Percentiles rank a stretch among this genome's conserved stretches.
Conservation (phyloP, 352 stramenopile species). For the Phytophthora megakarya region DNA sequence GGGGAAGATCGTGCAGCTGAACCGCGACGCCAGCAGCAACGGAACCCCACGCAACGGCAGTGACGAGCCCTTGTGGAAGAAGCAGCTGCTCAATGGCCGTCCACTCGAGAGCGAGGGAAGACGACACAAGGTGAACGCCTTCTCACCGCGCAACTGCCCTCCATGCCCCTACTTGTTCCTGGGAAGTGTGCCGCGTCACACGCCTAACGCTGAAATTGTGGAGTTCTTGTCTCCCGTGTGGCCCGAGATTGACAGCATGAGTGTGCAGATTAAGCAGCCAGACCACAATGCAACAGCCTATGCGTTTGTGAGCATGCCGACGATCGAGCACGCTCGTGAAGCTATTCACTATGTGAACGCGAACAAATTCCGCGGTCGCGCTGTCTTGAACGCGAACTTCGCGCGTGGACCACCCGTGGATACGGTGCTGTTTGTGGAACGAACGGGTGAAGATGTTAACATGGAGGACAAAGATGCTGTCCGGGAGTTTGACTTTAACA, state of each 20-base stretch:
- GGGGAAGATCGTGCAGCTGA: slow-evolving; percentile 33
- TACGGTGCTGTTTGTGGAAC: slow-evolving; percentile 70
- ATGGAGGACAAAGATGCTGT: slow-evolving; percentile 50
- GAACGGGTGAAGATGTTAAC: slow-evolving; percentile 34
- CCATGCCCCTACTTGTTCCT: slow-evolving; percentile 76
- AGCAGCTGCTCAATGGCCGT: slow-evolving; percentile 20
- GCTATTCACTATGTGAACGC: slow-evolving; percentile 53
- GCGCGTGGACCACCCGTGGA: slow-evolving; percentile 67
- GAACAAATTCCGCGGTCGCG: slow-evolving; percentile 44
- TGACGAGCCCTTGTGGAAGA: slow-evolving; percentile 21
- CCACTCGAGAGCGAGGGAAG: slow-evolving; percentile 29
- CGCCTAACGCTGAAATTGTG: slow-evolving; percentile 46
- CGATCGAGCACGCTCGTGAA: slow-evolving; percentile 54
- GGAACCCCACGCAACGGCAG: neutral
- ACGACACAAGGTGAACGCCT: slow-evolving; percentile 26
- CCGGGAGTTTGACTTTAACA: slow-evolving; percentile 50
- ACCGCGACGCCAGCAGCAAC: slow-evolving; percentile 25
- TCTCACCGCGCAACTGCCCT: slow-evolving; percentile 49
- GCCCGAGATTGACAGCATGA: slow-evolving; percentile 44
- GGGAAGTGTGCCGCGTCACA: slow-evolving; percentile 60
- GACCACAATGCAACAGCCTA: slow-evolving; percentile 47
- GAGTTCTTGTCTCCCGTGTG: slow-evolving; percentile 59
- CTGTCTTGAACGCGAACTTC: slow-evolving; percentile 68
- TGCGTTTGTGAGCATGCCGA: slow-evolving; percentile 70
- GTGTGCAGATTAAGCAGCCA: slow-evolving; percentile 68